Evolutionary conservation across 2,329 filamentous ascomycete genomes (phyloP).

Genomic region (Gaeumannomyces sp.): DNA sequence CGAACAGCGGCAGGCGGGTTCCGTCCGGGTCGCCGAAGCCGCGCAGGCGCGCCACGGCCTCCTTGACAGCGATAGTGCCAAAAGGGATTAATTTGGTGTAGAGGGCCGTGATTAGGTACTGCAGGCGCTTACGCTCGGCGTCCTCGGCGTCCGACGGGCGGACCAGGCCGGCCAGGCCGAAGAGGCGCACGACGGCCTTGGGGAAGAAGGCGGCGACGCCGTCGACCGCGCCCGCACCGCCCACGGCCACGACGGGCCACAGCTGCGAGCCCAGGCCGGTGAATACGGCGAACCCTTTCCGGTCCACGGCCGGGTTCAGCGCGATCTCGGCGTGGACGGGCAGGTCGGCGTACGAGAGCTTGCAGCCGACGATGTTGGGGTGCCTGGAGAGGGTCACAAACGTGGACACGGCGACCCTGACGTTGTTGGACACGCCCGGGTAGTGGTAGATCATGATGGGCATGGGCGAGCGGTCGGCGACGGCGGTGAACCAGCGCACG

Average conservation of each 20-base stretch:
- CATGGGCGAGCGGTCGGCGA: constrained; percentile 54
- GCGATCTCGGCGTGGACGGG: constrained; percentile 59
- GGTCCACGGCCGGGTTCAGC: constrained; percentile 53
- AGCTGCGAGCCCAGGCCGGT: constrained; percentile 63
- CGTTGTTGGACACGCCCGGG: constrained; percentile 59
- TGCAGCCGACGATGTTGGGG: constrained; percentile 62
- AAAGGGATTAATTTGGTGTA: constrained; percentile 57
- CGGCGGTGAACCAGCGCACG: constrained; percentile 51
- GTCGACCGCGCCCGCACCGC: constrained; percentile 60
- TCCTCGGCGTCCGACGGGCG: constrained; percentile 26
- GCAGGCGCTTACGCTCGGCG: constrained; percentile 49
- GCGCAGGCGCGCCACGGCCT: constrained; percentile 50
- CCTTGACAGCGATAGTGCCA: constrained; percentile 59
- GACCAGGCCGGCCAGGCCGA: constrained; percentile 35
- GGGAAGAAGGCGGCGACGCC: constrained; percentile 61
- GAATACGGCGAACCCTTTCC: constrained; percentile 55
- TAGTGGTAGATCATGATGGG: constrained; percentile 56
- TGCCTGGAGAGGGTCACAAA: constrained; percentile 52
- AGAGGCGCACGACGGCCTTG: constrained; percentile 52
- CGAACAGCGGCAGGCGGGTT: constrained; percentile 51
- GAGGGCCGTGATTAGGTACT: constrained; percentile 54
- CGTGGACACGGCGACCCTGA: constrained; percentile 52
- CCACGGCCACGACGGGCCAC: constrained; percentile 55
- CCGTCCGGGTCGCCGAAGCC: constrained; percentile 53
- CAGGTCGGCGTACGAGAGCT: constrained; percentile 60